Conservation (phyloP, 768 basidiomycete genomes). For the Leccinum variicolor region DNA sequence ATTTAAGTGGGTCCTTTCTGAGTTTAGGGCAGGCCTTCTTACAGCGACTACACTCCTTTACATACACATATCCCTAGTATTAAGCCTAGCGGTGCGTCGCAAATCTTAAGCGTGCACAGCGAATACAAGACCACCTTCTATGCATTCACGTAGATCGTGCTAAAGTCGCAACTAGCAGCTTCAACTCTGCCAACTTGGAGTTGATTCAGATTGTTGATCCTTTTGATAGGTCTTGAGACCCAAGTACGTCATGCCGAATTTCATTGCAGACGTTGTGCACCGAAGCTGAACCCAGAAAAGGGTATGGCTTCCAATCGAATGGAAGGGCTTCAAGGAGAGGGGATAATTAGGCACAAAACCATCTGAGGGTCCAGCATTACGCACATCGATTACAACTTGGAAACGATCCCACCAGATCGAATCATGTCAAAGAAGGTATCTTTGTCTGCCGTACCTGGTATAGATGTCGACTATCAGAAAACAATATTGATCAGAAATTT, state of each 20-base stretch:
- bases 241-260: neutral
- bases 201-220: neutral
- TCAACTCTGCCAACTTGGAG: neutral
- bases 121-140: neutral
- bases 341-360: neutral
- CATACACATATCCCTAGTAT: neutral
- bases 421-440: conserved; percentile 84
- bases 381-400: conserved; percentile 46
- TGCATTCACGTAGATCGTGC: neutral
- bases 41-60: neutral
- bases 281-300: neutral
- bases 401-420: conserved; percentile 74
- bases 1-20: conserved; percentile 29
- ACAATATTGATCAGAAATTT: conserved; percentile 2
- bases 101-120: neutral
- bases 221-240: neutral
- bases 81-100: neutral
- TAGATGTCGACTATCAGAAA: conserved; percentile 5
- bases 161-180: no score
- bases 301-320: neutral
- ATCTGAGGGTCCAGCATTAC: neutral
- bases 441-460: conserved; percentile 55
- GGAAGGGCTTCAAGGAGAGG: neutral
- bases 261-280: neutral
- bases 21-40: conserved; percentile 38